A percentile compares a stretch with the other conserved stretches of the same genome.
phyloP scores from a whole-genome alignment of 2,329 filamentous ascomycete genomes.

The Exophiala aquamarina region DNA sequence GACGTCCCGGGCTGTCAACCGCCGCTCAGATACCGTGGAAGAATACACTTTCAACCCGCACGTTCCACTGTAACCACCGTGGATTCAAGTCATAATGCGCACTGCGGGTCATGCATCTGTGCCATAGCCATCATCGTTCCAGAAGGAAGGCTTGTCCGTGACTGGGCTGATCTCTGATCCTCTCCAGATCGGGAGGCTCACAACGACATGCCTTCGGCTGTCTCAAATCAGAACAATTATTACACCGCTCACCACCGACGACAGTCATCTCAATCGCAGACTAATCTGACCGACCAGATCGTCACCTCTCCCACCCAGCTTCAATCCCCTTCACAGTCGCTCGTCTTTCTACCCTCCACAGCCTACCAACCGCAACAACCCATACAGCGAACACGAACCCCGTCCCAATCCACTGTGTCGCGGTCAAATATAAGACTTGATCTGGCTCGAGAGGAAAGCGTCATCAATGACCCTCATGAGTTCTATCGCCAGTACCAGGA shows the following conservation, averaged over 20 bases:
- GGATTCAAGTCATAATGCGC: background rate
- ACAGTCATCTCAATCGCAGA: constrained; percentile 27
- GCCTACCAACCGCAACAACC: constrained; percentile 28
- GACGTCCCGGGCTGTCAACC: background rate
- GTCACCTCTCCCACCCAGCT: constrained; percentile 5
- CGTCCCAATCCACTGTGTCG: constrained; percentile 16
- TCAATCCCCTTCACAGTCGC: constrained; percentile 14
- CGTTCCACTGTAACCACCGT: background rate
- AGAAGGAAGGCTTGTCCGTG: constrained; percentile 21
- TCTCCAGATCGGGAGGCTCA: background rate
- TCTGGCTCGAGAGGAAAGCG: constrained; percentile 24
- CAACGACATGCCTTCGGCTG: constrained; percentile 24
- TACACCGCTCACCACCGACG: constrained; percentile 24
- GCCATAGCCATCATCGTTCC: constrained; percentile 22
- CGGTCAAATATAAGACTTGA: constrained; percentile 11
- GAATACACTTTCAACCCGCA: background rate
- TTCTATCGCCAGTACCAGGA: constrained; percentile 51
- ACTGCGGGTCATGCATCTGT: constrained; percentile 19
- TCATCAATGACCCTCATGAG: constrained; percentile 49
- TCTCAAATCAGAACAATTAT: constrained; percentile 21
- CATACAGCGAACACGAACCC: constrained; percentile 16
- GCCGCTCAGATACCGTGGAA: background rate
- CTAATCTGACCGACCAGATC: constrained; percentile 21
- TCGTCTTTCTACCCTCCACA: constrained; percentile 25
- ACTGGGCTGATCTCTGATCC: constrained; percentile 1